A percentile compares a stretch with the other conserved stretches of the same genome.
phyloP scores from a whole-genome alignment of 257 asterid genomes.

The Nicotiana attenuata region DNA sequence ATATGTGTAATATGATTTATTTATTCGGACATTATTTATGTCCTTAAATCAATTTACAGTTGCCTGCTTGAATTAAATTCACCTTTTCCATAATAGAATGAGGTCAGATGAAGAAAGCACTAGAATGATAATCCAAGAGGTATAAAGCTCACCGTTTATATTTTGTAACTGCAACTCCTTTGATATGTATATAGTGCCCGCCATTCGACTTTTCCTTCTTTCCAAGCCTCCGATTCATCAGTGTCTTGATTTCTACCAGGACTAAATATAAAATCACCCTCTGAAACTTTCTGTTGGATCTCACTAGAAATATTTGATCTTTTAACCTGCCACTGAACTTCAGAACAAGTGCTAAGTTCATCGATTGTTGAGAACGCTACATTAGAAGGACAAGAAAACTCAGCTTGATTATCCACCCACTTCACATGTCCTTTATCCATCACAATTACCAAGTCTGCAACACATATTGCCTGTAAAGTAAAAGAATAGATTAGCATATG shows the following conservation, averaged over 20 bases:
- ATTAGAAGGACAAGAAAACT: conserved; percentile 47
- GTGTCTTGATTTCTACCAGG: conserved; percentile 41
- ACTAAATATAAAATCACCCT: conserved; percentile 31
- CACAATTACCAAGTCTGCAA: conserved; percentile 37
- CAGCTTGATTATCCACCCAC: conserved; percentile 30
- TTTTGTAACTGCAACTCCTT: too few relatives aligned
- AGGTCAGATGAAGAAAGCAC: too few relatives aligned
- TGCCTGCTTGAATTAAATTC: too few relatives aligned
- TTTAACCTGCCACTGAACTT: conserved; percentile 24
- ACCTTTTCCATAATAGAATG: too few relatives aligned
- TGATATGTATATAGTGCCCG: too few relatives aligned
- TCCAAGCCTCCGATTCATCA: conserved; percentile 61
- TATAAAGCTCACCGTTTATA: too few relatives aligned
- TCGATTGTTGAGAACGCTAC: conserved; percentile 45
- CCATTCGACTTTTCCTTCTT: conserved; percentile 82
- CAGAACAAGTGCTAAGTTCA: conserved; percentile 32
- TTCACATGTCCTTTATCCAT: too few relatives aligned
- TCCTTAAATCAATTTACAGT: too few relatives aligned
- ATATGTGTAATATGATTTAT: too few relatives aligned
- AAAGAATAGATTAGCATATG: not conserved
- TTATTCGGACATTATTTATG: too few relatives aligned
- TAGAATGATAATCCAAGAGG: too few relatives aligned
- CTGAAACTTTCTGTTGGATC: conserved; percentile 29
- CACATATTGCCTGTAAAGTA: conserved; percentile 57
- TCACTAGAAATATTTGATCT: conserved; percentile 25